phyloP scores from a whole-genome alignment of 2,329 filamentous ascomycete genomes.

The Neoscytalidium dimidiatum region DNA sequence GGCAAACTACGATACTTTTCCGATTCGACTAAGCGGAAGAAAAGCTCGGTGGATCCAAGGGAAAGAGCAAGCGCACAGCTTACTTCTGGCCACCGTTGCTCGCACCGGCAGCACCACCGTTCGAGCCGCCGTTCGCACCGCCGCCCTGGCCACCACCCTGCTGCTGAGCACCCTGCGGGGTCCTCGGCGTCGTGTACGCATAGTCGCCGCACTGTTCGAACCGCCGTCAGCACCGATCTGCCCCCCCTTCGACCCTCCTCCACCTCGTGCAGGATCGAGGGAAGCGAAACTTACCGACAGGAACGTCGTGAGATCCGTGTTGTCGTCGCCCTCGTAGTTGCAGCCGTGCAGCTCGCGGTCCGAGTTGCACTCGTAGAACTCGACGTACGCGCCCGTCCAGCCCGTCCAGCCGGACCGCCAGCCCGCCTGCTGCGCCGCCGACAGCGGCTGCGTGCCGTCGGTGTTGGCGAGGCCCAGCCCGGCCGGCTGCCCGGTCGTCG shows the following conservation, averaged over 20 bases:
- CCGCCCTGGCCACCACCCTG: neutral
- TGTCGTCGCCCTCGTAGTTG: too few relatives aligned
- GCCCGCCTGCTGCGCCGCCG: too few relatives aligned
- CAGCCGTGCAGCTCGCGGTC: constrained; percentile 1
- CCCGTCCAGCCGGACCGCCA: neutral
- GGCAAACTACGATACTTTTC: too few relatives aligned
- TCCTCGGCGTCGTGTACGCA: neutral
- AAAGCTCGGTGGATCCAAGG: too few relatives aligned
- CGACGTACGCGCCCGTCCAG: neutral
- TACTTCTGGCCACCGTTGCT: neutral
- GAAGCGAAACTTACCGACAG: neutral
- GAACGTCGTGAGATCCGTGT: neutral
- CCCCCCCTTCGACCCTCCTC: too few relatives aligned
- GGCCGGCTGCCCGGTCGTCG: neutral
- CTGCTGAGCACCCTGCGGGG: neutral
- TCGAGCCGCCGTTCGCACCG: neutral
- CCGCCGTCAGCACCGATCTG: neutral
- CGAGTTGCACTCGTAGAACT: neutral
- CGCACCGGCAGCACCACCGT: too few relatives aligned
- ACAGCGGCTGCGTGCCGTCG: too few relatives aligned
- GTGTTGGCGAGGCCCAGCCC: neutral
- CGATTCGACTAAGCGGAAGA: neutral
- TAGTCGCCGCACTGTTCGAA: neutral
- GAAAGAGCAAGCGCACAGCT: neutral
- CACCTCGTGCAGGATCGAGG: too few relatives aligned